Percentiles rank a stretch among this genome's conserved stretches.
Evolutionary conservation across 768 basidiomycete species (phyloP).

Genomic region (Leccinum uliginosum): DNA sequence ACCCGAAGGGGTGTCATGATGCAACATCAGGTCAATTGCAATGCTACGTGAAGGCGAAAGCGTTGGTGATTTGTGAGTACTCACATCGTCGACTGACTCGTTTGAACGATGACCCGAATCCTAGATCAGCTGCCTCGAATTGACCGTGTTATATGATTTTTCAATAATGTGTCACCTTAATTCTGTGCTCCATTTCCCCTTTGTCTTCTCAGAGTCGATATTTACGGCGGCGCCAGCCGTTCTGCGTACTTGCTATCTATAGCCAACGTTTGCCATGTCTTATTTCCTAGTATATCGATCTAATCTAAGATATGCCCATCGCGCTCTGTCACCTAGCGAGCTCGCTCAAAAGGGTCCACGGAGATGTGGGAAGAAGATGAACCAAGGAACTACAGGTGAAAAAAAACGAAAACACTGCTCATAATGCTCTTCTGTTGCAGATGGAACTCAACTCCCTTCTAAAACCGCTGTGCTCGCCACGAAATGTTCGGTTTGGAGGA

Average conservation of each 20-base stretch:
- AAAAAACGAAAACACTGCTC: background rate
- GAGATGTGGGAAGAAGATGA: background rate
- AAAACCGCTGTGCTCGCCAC: no score
- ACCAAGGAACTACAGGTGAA: background rate
- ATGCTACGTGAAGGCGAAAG: background rate
- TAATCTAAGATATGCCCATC: background rate
- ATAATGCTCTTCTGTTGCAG: background rate
- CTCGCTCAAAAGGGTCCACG: background rate
- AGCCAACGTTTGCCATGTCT: background rate
- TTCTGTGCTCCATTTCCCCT: background rate
- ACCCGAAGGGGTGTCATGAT: slow-evolving; percentile 20
- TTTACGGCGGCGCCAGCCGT: background rate
- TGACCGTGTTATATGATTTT: background rate
- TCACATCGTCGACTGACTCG: background rate
- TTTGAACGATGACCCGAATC: background rate
- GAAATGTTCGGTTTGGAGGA: no score
- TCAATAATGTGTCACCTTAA: background rate
- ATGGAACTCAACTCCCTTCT: no score
- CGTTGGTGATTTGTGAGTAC: slow-evolving; percentile 4
- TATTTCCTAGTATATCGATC: background rate
- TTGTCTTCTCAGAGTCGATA: background rate
- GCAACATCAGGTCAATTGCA: slow-evolving; percentile 10
- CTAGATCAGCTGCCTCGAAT: background rate
- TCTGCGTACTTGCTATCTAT: background rate
- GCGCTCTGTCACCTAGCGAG: background rate